Conservation (phyloP, 2,329 filamentous ascomycete genomes). For the Colletotrichum eremochloae region DNA sequence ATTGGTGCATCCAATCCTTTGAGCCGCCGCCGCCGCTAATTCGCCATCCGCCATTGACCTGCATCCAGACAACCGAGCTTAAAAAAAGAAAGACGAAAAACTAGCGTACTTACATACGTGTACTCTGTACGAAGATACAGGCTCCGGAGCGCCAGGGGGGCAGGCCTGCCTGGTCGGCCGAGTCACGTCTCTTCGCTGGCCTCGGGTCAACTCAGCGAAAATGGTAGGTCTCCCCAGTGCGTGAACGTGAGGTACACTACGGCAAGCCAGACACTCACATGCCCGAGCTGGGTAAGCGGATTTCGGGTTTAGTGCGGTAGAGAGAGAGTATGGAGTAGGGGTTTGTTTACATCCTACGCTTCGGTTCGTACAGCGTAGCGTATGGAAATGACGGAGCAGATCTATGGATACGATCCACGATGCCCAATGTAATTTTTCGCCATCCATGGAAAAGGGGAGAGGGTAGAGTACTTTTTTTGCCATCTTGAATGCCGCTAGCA, state of each 20-base stretch:
- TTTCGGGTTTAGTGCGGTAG: constrained; percentile 2
- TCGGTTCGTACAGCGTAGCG: constrained; percentile 1
- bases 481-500: constrained; percentile 15
- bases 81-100: constrained; percentile 31
- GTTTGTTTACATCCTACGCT: constrained; percentile 8
- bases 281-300: constrained; percentile 2
- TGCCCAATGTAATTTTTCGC: constrained; percentile 34
- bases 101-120: neutral
- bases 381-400: constrained; percentile 37
- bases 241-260: neutral
- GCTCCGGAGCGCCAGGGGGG: constrained; percentile 26
- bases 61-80: constrained; percentile 42
- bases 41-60: constrained; percentile 31
- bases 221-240: constrained; percentile 11
- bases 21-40: constrained; percentile 35
- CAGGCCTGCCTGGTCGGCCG: constrained; percentile 22
- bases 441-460: constrained; percentile 33
- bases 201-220: constrained; percentile 28
- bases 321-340: neutral
- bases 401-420: constrained; percentile 35
- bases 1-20: constrained; percentile 30
- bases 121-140: constrained; percentile 2
- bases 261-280: constrained; percentile 5
- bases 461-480: neutral
- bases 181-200: constrained; percentile 32